Evolutionary conservation across 169 alveolate genomes (phyloP).

Genomic region (Plasmodium coatneyi): DNA sequence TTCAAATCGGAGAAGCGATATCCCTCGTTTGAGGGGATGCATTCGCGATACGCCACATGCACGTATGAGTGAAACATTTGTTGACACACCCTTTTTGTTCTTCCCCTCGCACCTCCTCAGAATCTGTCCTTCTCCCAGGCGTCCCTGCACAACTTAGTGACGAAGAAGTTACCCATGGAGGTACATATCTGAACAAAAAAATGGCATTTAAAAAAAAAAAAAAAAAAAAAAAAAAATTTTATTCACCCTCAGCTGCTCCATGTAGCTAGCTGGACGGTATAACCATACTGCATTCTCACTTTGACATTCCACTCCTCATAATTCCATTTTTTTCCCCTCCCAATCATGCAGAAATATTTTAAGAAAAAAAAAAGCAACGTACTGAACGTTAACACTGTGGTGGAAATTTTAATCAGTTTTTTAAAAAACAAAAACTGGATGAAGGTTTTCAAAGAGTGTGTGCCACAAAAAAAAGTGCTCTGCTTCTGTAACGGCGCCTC

Average conservation of each 20-base stretch:
- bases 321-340: not conserved
- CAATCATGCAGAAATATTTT: constrained; percentile 11
- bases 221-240: not conserved
- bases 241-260: not conserved
- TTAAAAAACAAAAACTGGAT: constrained; percentile 76
- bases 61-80: not conserved
- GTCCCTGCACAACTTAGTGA: constrained; percentile 58
- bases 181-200: constrained; percentile 29
- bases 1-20: not conserved
- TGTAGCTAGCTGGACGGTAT: not conserved
- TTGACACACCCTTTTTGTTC: not conserved
- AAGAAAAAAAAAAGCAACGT: constrained; percentile 78
- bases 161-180: constrained; percentile 76
- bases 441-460: constrained; percentile 45
- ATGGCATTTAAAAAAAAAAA: constrained; percentile 21
- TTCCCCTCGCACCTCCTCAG: not conserved
- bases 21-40: not conserved
- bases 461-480: constrained; percentile 72
- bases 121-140: constrained; percentile 76
- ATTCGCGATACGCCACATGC: not conserved
- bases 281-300: too few species aligned
- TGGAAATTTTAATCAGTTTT: constrained; percentile 74
- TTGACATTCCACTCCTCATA: not conserved
- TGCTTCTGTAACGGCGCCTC: not conserved
- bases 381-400: constrained; percentile 80